phyloP scores from a whole-genome alignment of 257 asterid genomes.

The Craterostigma plantagineum region DNA sequence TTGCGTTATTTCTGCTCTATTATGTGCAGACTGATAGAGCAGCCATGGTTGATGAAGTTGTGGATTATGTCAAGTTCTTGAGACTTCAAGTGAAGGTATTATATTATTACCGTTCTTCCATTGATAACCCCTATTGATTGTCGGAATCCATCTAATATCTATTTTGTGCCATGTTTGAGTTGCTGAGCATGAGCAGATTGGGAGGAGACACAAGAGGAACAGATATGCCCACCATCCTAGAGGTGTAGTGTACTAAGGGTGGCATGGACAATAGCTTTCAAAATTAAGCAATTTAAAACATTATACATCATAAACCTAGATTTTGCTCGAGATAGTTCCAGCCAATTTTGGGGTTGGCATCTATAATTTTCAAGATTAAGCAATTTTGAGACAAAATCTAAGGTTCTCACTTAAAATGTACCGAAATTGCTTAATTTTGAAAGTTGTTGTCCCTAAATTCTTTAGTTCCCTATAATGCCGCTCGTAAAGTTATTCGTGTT shows the following conservation, averaged over 20 bases:
- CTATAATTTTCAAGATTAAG: no score
- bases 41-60: slow-evolving; percentile 92
- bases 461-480: no score
- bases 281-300: neutral
- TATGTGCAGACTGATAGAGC: slow-evolving; percentile 84
- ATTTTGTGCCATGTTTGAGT: slow-evolving; percentile 29
- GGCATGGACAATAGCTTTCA: no score
- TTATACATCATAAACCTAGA: neutral
- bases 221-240: slow-evolving; percentile 69
- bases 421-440: no score
- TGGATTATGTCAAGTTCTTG: slow-evolving; percentile 92
- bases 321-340: neutral
- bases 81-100: slow-evolving; percentile 92
- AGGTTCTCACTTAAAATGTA: no score
- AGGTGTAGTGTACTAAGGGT: slow-evolving; percentile 45
- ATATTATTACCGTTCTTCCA: neutral
- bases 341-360: slow-evolving; percentile 58
- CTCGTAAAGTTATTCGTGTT: no score
- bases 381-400: no score
- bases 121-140: no score
- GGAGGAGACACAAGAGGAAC: slow-evolving; percentile 91
- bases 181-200: slow-evolving; percentile 95
- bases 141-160: neutral
- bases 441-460: no score
- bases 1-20: neutral